Evolutionary conservation across 139 green algal species (phyloP).

Genomic region (Trebouxia sp.): DNA sequence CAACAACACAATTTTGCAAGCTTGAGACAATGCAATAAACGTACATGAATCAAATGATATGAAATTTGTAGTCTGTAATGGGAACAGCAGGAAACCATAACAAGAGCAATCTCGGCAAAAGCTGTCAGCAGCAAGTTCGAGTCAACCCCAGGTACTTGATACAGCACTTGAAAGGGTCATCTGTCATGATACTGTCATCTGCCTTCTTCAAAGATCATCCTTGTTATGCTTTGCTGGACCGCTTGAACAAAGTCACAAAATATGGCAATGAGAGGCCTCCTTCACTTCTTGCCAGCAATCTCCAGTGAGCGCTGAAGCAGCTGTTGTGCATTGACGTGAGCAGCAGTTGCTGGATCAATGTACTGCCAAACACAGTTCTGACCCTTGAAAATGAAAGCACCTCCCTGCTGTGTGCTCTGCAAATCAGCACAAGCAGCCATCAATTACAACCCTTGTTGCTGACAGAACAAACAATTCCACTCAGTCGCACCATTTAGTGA

Average conservation of each 20-base stretch:
- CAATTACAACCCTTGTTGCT: too few species aligned
- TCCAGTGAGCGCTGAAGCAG: not conserved
- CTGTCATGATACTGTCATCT: too few species aligned
- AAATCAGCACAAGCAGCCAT: not conserved
- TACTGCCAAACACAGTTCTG: slow-evolving; percentile 55
- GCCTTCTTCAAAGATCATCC: too few species aligned
- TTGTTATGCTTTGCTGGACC: too few species aligned
- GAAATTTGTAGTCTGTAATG: too few species aligned
- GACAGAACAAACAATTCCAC: not conserved
- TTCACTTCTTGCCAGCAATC: slow-evolving; percentile 7
- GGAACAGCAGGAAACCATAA: too few species aligned
- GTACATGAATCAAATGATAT: too few species aligned
- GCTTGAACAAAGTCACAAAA: too few species aligned
- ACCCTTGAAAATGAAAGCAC: slow-evolving; percentile 77
- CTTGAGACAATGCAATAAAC: too few species aligned
- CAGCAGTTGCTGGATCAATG: slow-evolving; percentile 70
- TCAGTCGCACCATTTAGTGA: too few species aligned
- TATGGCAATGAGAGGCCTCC: not conserved
- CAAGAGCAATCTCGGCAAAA: not conserved
- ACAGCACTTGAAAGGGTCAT: slow-evolving; percentile 7
- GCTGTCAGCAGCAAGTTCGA: not conserved
- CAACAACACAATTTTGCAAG: not conserved
- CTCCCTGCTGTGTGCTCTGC: slow-evolving; percentile 66
- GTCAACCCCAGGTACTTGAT: not conserved
- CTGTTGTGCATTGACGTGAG: slow-evolving; percentile 48